These are phyloP conservation scores for Collybia sp. DNA, from an alignment of 768 basidiomycete species.

Conservation along the genomic window DNA sequence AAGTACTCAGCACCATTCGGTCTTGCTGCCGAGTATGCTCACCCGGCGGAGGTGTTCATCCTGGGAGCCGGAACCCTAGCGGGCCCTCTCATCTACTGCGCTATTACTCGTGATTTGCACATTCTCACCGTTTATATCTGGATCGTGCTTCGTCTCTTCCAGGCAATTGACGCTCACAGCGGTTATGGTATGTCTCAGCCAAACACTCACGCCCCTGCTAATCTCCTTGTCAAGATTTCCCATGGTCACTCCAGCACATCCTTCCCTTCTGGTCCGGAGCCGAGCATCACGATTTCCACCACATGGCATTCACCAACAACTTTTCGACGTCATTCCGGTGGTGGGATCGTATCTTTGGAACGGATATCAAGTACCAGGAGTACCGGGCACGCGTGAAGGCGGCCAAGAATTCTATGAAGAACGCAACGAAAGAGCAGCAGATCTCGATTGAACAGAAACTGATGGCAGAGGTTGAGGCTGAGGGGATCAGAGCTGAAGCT, in stretches of 20 bases:
- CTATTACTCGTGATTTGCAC: slow-evolving; percentile 72
- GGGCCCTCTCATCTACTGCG: slow-evolving; percentile 88
- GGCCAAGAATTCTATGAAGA: slow-evolving; percentile 54
- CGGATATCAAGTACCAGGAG: slow-evolving; percentile 83
- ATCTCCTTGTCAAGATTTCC: slow-evolving; percentile 64
- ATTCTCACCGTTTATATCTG: slow-evolving; percentile 91
- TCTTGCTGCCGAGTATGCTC: slow-evolving; percentile 96
- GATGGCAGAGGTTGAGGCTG: slow-evolving; percentile 66
- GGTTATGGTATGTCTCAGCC: slow-evolving; percentile 71
- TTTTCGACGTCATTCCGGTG: slow-evolving; percentile 92
- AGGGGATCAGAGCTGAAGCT: slow-evolving; percentile 68
- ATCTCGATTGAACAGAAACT: slow-evolving; percentile 55
- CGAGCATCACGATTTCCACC: slow-evolving; percentile 98
- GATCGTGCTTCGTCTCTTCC: slow-evolving; percentile 92
- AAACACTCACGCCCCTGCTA: neutral
- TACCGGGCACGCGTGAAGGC: slow-evolving; percentile 67
- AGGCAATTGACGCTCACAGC: slow-evolving; percentile 95
- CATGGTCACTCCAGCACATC: slow-evolving; percentile 92
- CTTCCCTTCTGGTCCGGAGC: slow-evolving; percentile 97
- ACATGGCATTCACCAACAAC: slow-evolving; percentile 94
- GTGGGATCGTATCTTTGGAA: slow-evolving; percentile 88
- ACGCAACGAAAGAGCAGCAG: slow-evolving; percentile 49
- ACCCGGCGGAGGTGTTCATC: slow-evolving; percentile 94
- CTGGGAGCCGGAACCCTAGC: slow-evolving; percentile 88
- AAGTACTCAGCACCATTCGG: slow-evolving; percentile 97